These are phyloP conservation scores for Dimocarpus longan DNA, from an alignment of 345 rosid species.

Conservation along the genomic window DNA sequence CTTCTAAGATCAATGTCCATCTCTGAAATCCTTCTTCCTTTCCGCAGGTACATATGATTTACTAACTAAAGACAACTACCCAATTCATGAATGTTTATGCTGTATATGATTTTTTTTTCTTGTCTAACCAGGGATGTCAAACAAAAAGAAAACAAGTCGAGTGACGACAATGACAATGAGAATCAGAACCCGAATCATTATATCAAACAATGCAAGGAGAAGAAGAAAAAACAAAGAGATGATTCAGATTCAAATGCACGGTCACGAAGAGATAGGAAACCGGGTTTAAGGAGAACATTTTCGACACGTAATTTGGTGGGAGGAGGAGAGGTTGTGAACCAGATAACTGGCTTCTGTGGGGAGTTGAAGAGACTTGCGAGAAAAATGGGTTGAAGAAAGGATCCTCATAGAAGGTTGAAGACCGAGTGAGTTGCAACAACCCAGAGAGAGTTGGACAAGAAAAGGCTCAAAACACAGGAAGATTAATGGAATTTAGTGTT, in stretches of 20 bases:
- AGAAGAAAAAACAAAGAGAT: slow-evolving; percentile 11
- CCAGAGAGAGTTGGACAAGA: slow-evolving; percentile 1
- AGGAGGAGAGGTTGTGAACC: slow-evolving; percentile 25
- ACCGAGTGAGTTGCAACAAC: too few relatives aligned
- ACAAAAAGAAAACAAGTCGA: not conserved
- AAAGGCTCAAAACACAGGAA: not conserved
- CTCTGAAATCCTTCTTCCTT: slow-evolving; percentile 29
- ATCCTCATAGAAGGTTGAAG: not conserved
- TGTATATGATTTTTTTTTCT: not conserved
- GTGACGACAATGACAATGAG: slow-evolving; percentile 4
- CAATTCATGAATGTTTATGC: too few relatives aligned
- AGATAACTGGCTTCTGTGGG: slow-evolving; percentile 24
- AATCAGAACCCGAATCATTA: slow-evolving; percentile 26
- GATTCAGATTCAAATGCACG: not conserved
- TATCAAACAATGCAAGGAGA: not conserved
- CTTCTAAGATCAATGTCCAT: slow-evolving; percentile 19
- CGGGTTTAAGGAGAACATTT: slow-evolving; percentile 21
- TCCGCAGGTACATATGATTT: slow-evolving; percentile 7
- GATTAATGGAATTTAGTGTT: too few relatives aligned
- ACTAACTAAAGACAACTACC: not conserved
- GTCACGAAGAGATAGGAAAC: not conserved
- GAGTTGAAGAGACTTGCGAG: slow-evolving; percentile 25
- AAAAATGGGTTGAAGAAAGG: slow-evolving; percentile 22
- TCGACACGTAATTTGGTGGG: slow-evolving; percentile 22
- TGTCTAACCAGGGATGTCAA: slow-evolving; percentile 11